Evolutionary conservation across 1,284 basidiomycete genomes (phyloP).

Genomic region (Microbotryum silenes-acaulis): DNA sequence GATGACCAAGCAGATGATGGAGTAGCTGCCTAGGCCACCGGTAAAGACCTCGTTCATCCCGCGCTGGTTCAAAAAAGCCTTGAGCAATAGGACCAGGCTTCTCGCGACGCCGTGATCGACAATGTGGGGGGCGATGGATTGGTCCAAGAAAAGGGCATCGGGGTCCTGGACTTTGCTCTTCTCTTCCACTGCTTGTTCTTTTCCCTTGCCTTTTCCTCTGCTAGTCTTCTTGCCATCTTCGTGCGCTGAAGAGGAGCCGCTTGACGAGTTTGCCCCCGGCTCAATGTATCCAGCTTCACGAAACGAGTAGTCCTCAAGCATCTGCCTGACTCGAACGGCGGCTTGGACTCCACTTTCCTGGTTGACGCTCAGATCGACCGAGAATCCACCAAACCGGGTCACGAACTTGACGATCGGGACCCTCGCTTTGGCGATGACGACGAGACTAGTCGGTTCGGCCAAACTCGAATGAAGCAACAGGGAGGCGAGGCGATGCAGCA

Average conservation of each 20-base stretch:
- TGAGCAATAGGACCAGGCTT: constrained; percentile 71
- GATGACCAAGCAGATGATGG: constrained; percentile 84
- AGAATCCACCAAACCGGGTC: constrained; percentile 61
- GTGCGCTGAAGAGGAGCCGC: not conserved
- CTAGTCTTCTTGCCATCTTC: not conserved
- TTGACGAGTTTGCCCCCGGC: constrained; percentile 3
- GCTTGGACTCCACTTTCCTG: constrained; percentile 76
- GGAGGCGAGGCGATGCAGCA: constrained; percentile 29
- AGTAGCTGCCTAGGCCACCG: constrained; percentile 89
- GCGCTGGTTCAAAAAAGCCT: constrained; percentile 80
- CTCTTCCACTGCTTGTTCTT: not conserved
- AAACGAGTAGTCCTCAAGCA: constrained; percentile 30
- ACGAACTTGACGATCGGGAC: constrained; percentile 73
- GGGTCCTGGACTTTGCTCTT: not conserved
- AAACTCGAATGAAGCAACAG: constrained; percentile 29
- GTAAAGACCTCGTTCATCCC: constrained; percentile 96
- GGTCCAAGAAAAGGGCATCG: not conserved
- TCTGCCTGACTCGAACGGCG: constrained; percentile 45
- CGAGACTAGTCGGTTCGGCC: constrained; percentile 27
- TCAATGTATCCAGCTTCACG: constrained; percentile 23
- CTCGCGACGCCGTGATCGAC: constrained; percentile 35
- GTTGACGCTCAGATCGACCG: constrained; percentile 85
- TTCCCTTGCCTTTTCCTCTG: constrained; percentile 8
- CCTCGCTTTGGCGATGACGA: constrained; percentile 44
- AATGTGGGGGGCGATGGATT: constrained; percentile 5